These are phyloP conservation scores for Orbilia quercus DNA, from an alignment of 2,329 filamentous ascomycete genomes.

Conservation along the genomic window DNA sequence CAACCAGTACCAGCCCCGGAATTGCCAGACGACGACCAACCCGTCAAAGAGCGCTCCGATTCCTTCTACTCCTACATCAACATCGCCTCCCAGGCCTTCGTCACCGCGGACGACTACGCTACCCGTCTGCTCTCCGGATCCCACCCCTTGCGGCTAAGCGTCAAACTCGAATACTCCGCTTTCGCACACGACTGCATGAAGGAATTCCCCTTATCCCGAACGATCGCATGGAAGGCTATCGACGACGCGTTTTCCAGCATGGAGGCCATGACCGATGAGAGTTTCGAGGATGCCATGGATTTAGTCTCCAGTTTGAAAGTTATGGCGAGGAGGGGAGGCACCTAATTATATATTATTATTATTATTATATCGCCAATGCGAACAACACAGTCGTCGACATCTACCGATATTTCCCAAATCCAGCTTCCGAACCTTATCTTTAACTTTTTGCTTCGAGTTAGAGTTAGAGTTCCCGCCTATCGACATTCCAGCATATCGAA, in stretches of 20 bases:
- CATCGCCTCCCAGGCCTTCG: slow-evolving; percentile 82
- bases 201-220: slow-evolving; percentile 79
- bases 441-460: slow-evolving; percentile 37
- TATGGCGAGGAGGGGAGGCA: slow-evolving; percentile 47
- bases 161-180: slow-evolving; percentile 90
- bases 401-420: slow-evolving; percentile 14
- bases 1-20: slow-evolving; percentile 24
- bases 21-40: slow-evolving; percentile 26
- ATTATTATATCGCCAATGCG: neutral
- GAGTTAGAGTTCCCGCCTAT: slow-evolving; percentile 43
- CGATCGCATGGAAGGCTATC: slow-evolving; percentile 83
- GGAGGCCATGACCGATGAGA: slow-evolving; percentile 88
- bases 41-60: slow-evolving; percentile 46
- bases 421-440: slow-evolving; percentile 33
- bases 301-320: slow-evolving; percentile 59
- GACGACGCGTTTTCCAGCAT: slow-evolving; percentile 89
- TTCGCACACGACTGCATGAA: slow-evolving; percentile 94
- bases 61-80: slow-evolving; percentile 76
- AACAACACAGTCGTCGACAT: slow-evolving; percentile 34
- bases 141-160: slow-evolving; percentile 86
- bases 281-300: slow-evolving; percentile 90
- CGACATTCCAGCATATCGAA: neutral
- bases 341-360: slow-evolving; percentile 9
- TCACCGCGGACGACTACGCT: slow-evolving; percentile 78
- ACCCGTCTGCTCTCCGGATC: slow-evolving; percentile 83